Conservation (phyloP, 2,329 filamentous ascomycete genomes). For the Hymenoscyphus repandus region DNA sequence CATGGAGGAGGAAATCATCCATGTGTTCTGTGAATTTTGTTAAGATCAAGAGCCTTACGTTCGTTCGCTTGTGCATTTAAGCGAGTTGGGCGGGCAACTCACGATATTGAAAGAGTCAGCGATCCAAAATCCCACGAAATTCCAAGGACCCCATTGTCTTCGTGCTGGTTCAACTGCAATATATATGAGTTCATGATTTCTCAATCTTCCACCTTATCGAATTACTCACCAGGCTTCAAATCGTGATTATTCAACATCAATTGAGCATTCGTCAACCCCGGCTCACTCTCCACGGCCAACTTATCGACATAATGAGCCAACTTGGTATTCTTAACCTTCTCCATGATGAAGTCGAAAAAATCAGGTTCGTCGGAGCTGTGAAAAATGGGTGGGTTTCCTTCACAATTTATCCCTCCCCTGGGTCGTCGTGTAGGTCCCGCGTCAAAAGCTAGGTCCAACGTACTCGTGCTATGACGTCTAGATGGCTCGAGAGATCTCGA, state of each 20-base stretch:
- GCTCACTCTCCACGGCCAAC: slow-evolving; percentile 68
- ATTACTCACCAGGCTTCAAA: slow-evolving; percentile 53
- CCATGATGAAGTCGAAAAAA: slow-evolving; percentile 38
- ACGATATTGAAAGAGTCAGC: slow-evolving; percentile 79
- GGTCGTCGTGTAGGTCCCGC: no score
- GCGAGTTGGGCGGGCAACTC: slow-evolving; percentile 20
- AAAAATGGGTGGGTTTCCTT: neutral
- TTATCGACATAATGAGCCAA: slow-evolving; percentile 41
- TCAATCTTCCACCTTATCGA: slow-evolving; percentile 19
- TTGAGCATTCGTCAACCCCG: slow-evolving; percentile 71
- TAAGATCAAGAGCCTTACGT: slow-evolving; percentile 7
- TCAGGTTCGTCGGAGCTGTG: slow-evolving; percentile 29
- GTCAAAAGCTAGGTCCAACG: neutral
- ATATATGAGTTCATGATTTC: slow-evolving; percentile 1
- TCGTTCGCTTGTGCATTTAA: neutral
- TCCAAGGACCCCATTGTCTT: slow-evolving; percentile 80
- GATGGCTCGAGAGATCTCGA: neutral
- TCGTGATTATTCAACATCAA: slow-evolving; percentile 84
- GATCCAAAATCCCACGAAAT: slow-evolving; percentile 86
- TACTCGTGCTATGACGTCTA: neutral
- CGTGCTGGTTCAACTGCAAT: slow-evolving; percentile 64
- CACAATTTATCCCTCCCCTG: neutral
- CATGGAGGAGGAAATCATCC: slow-evolving; percentile 88
- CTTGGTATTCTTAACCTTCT: slow-evolving; percentile 26
- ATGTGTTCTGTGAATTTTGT: slow-evolving; percentile 58